Percentiles rank a stretch among this genome's conserved stretches.
phyloP scores from a whole-genome alignment of 139 green algal species.

The Gonium pectorale region DNA sequence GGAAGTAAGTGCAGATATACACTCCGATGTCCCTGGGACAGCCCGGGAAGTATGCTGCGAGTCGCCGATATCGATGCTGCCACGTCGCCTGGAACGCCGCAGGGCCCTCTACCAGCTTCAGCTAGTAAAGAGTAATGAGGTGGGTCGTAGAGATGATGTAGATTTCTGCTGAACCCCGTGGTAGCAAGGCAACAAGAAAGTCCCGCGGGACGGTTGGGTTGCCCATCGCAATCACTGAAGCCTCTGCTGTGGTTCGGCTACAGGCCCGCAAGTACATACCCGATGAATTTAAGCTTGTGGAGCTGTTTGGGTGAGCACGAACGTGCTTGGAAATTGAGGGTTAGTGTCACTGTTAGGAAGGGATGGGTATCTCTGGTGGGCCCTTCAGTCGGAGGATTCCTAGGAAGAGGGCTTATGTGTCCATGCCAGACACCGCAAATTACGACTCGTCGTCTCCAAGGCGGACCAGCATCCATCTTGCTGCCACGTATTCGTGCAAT shows the following conservation, averaged over 20 bases:
- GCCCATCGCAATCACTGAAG: neutral
- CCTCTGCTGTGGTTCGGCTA: neutral
- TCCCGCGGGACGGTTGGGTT: too few relatives aligned
- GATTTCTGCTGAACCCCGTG: neutral
- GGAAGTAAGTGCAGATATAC: conserved; percentile 52
- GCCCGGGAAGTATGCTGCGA: neutral
- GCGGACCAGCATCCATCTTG: too few relatives aligned
- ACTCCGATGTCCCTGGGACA: too few relatives aligned
- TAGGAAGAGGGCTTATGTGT: too few relatives aligned
- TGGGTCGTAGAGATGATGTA: conserved; percentile 13
- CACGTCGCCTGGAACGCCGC: neutral
- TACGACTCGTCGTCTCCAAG: too few relatives aligned
- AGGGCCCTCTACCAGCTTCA: conserved; percentile 91
- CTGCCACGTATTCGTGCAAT: too few relatives aligned
- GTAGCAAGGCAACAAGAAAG: too few relatives aligned
- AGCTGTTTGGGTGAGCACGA: conserved; percentile 84
- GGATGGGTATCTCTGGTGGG: too few relatives aligned
- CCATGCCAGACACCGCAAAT: too few relatives aligned
- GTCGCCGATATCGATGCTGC: neutral
- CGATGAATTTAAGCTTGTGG: conserved; percentile 84
- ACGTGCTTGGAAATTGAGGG: too few relatives aligned
- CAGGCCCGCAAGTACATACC: conserved; percentile 90
- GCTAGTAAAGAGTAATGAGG: conserved; percentile 79
- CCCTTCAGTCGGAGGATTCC: too few relatives aligned
- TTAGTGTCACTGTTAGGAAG: too few relatives aligned